Evolutionary conservation across 2,329 filamentous ascomycete species (phyloP).

Genomic region (Hypoxylon rubiginosum): DNA sequence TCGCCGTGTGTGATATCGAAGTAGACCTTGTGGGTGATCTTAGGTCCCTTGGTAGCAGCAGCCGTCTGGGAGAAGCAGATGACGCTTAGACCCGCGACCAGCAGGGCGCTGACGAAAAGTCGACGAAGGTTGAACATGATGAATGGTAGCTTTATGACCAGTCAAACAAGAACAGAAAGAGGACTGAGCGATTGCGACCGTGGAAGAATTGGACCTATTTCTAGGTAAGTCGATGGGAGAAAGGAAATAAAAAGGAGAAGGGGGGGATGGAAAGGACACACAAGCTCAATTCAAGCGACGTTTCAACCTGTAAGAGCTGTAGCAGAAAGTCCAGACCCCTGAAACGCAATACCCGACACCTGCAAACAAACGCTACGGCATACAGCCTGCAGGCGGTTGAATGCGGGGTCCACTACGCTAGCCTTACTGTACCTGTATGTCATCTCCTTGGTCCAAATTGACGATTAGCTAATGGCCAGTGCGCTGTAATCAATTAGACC

Average conservation of each 20-base stretch:
- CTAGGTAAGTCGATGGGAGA: conserved; percentile 12
- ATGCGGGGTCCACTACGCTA: conserved; percentile 44
- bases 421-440: conserved; percentile 12
- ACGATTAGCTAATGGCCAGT: conserved; percentile 22
- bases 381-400: conserved; percentile 20
- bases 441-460: conserved; percentile 11
- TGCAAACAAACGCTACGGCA: conserved; percentile 2
- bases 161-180: conserved; percentile 24
- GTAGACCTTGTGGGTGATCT: conserved; percentile 96
- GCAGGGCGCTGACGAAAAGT: conserved; percentile 77
- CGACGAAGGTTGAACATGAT: conserved; percentile 83
- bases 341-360: conserved; percentile 12
- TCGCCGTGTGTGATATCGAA: conserved; percentile 87
- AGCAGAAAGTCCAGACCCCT: conserved; percentile 28
- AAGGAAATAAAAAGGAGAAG: conserved; percentile 24
- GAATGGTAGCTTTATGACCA: conserved; percentile 39
- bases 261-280: conserved; percentile 47
- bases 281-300: conserved; percentile 44
- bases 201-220: conserved; percentile 31
- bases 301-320: conserved; percentile 40
- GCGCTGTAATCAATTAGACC: conserved; percentile 4
- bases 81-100: conserved; percentile 81
- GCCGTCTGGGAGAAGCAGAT: conserved; percentile 81
- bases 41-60: conserved; percentile 85
- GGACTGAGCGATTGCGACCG: conserved; percentile 16